phyloP scores from a whole-genome alignment of 2,329 filamentous ascomycete species.

The Xylariaceae sp. region DNA sequence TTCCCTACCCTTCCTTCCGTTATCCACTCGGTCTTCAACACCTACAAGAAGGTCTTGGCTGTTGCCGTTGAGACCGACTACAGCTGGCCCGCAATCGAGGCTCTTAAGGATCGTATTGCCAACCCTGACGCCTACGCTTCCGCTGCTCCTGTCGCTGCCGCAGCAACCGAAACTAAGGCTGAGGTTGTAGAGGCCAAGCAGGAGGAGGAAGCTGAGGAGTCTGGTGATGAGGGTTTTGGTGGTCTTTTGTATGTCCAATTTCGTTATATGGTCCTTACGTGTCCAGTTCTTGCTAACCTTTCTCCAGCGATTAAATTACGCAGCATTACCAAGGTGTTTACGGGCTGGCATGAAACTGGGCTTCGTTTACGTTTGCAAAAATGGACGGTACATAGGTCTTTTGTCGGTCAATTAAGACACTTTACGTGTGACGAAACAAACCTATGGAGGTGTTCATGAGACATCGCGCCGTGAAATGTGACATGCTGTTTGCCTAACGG shows the following conservation, averaged over 20 bases:
- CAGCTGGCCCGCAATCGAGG: constrained; percentile 91
- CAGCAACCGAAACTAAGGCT: constrained; percentile 48
- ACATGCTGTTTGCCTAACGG: constrained; percentile 25
- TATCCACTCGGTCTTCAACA: constrained; percentile 94
- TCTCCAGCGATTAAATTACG: constrained; percentile 49
- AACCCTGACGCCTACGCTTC: constrained; percentile 96
- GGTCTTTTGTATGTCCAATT: constrained; percentile 63
- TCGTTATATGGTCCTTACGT: neutral
- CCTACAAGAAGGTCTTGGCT: constrained; percentile 94
- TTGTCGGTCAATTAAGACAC: constrained; percentile 42
- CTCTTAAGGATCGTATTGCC: constrained; percentile 99
- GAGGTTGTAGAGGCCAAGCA: constrained; percentile 54
- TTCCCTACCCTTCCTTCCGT: constrained; percentile 96
- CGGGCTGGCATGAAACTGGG: constrained; percentile 39
- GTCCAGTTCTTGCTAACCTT: constrained; percentile 37
- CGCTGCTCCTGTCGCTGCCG: constrained; percentile 66
- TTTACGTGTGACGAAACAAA: constrained; percentile 28
- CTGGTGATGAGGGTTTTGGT: constrained; percentile 68
- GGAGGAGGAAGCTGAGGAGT: constrained; percentile 66
- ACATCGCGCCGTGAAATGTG: constrained; percentile 20
- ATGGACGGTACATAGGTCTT: constrained; percentile 45
- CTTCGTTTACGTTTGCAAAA: constrained; percentile 42
- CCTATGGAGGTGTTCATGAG: too few relatives aligned
- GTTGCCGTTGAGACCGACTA: constrained; percentile 87
- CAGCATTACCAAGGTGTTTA: constrained; percentile 37